Evolutionary conservation across 805 yeast species (phyloP).

Genomic region (Pichia deserticola): DNA sequence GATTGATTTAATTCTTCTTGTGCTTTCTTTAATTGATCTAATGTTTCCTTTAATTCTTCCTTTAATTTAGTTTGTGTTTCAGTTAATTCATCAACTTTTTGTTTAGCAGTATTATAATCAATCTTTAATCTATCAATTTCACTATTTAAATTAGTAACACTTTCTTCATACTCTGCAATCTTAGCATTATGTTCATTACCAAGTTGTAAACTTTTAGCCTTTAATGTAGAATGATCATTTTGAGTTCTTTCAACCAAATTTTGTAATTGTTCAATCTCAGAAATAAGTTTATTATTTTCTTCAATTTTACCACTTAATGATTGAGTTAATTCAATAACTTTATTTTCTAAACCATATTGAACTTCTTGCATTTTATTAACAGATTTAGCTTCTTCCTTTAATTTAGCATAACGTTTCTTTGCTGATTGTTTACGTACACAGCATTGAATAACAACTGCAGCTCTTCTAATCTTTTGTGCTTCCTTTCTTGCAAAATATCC

Average conservation of each 20-base stretch:
- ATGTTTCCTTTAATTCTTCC: slow-evolving; percentile 52
- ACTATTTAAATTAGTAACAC: slow-evolving; percentile 42
- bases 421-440: slow-evolving; percentile 74
- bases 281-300: slow-evolving; percentile 68
- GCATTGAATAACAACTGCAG: slow-evolving; percentile 70
- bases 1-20: slow-evolving; percentile 51
- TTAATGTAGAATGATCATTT: slow-evolving; percentile 44
- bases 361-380: slow-evolving; percentile 86
- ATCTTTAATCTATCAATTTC: slow-evolving; percentile 48
- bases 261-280: slow-evolving; percentile 51
- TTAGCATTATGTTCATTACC: slow-evolving; percentile 38
- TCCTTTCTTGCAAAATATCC: slow-evolving; percentile 54
- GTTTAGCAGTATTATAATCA: slow-evolving; percentile 51
- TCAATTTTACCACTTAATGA: slow-evolving; percentile 69
- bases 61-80: slow-evolving; percentile 55
- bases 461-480: slow-evolving; percentile 39
- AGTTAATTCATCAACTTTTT: slow-evolving; percentile 52
- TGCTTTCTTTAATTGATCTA: slow-evolving; percentile 55
- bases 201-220: slow-evolving; percentile 48
- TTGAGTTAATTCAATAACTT: slow-evolving; percentile 94
- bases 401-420: slow-evolving; percentile 46
- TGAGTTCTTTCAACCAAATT: slow-evolving; percentile 46
- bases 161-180: slow-evolving; percentile 40
- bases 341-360: slow-evolving; percentile 88
- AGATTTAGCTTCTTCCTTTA: slow-evolving; percentile 86